A percentile compares a stretch with the other conserved stretches of the same genome.
Conservation (phyloP, 345 rosid genomes). For the Dipteronia dyeriana region DNA sequence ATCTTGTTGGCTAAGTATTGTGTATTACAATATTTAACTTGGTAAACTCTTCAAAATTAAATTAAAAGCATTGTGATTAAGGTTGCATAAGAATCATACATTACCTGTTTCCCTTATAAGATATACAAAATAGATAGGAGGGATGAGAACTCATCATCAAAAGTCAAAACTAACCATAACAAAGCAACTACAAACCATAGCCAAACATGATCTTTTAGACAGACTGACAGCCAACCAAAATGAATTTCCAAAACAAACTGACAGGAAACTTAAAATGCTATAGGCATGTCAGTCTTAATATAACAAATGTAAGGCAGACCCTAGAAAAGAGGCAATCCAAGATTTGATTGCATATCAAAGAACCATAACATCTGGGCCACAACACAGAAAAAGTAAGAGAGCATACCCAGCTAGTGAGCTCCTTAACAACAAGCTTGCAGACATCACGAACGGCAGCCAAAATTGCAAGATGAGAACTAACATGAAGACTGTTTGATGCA, state of each 20-base stretch:
- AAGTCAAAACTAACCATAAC: no score
- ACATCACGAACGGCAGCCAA: constrained; percentile 92
- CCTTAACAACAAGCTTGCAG: constrained; percentile 89
- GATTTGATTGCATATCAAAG: constrained; percentile 4
- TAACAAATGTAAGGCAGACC: background rate
- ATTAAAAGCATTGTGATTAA: background rate
- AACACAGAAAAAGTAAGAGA: constrained; percentile 1
- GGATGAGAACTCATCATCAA: no score
- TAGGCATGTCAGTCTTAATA: background rate
- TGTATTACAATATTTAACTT: no score
- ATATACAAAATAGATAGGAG: no score
- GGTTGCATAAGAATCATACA: no score
- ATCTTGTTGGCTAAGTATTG: no score
- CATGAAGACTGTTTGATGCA: constrained; percentile 71
- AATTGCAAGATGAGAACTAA: constrained; percentile 78
- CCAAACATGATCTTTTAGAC: background rate
- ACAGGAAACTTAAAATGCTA: no score
- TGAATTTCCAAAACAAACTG: no score
- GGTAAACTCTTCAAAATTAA: no score
- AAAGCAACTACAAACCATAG: no score
- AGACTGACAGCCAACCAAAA: no score
- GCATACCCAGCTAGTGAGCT: constrained; percentile 98
- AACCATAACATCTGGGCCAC: background rate
- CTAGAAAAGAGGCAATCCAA: background rate
- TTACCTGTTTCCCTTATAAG: no score